These are phyloP conservation scores for Durotheca rogersii DNA, from an alignment of 495 filamentous ascomycete species.

Conservation along the genomic window DNA sequence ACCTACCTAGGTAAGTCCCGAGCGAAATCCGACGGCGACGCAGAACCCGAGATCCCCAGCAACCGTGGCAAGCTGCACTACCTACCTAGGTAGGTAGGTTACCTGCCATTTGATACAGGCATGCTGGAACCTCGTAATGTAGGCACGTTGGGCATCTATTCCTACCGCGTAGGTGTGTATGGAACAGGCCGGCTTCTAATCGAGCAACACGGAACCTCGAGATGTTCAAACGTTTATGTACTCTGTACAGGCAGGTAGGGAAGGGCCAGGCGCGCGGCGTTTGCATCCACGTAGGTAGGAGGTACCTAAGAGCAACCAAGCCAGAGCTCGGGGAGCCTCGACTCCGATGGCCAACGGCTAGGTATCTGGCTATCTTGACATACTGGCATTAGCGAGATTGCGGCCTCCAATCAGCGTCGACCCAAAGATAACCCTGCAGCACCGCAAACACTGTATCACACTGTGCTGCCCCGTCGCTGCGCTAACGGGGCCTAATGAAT, in stretches of 20 bases:
- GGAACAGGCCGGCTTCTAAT: too few relatives aligned
- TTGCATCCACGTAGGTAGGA: background rate
- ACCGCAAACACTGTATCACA: conserved; percentile 32
- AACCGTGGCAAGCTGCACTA: too few relatives aligned
- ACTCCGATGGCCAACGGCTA: conserved; percentile 11
- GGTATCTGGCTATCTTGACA: conserved; percentile 11
- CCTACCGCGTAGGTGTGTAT: too few relatives aligned
- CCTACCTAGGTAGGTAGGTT: too few relatives aligned
- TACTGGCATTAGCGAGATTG: conserved; percentile 24
- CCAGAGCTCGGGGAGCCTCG: conserved; percentile 16
- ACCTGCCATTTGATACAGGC: too few relatives aligned
- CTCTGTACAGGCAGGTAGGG: too few relatives aligned
- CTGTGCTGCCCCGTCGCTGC: conserved; percentile 27
- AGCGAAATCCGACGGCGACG: conserved; percentile 28
- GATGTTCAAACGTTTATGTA: too few relatives aligned
- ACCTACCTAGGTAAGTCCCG: too few relatives aligned
- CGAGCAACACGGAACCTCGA: too few relatives aligned
- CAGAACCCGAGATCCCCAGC: conserved; percentile 5
- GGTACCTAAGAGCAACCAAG: conserved; percentile 4
- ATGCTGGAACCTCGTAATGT: too few relatives aligned
- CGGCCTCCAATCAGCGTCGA: conserved; percentile 28
- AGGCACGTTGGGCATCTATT: too few relatives aligned
- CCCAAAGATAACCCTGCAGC: conserved; percentile 39
- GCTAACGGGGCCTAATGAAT: conserved; percentile 4
- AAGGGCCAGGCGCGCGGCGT: too few relatives aligned